Percentiles rank a stretch among this genome's conserved stretches.
Conservation (phyloP, 108 stramenopile species). For the Fragilariopsis cylindrus region DNA sequence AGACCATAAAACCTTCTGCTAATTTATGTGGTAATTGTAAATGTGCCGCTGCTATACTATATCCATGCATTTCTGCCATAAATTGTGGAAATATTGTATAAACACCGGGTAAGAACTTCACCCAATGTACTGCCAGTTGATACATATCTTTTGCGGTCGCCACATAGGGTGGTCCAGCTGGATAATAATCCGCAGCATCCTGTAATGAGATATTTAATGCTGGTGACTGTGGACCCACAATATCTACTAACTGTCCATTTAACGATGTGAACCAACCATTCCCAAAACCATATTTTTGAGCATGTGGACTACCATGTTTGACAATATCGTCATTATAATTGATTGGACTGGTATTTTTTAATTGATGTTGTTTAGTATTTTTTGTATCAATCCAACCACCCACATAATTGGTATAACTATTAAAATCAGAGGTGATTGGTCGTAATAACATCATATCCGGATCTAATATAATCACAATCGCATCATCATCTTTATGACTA, state of each 20-base stretch:
- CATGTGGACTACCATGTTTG: conserved; percentile 77
- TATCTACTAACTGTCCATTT: conserved; percentile 40
- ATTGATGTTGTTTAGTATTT: not conserved
- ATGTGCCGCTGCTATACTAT: conserved; percentile 73
- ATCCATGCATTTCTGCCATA: conserved; percentile 83
- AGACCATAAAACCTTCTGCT: conserved; percentile 55
- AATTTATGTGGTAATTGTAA: conserved; percentile 51
- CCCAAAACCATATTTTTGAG: conserved; percentile 88
- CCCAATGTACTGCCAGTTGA: conserved; percentile 32
- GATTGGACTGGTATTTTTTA: not conserved
- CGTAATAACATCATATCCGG: conserved; percentile 93
- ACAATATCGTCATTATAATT: conserved; percentile 31
- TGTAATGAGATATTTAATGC: conserved; percentile 40
- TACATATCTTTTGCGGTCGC: conserved; percentile 62
- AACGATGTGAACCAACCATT: conserved; percentile 45
- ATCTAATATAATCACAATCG: conserved; percentile 90
- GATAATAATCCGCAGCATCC: conserved; percentile 59
- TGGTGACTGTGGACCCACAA: conserved; percentile 54
- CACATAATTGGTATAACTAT: not conserved
- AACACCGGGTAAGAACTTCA: conserved; percentile 25
- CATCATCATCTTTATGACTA: conserved; percentile 39
- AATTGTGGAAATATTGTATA: conserved; percentile 29
- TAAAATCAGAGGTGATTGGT: conserved; percentile 76
- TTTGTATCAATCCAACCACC: not conserved
- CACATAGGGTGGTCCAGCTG: conserved; percentile 92